These are phyloP conservation scores for Pythium aphanidermatum DNA, from an alignment of 352 stramenopile species.

Conservation along the genomic window DNA sequence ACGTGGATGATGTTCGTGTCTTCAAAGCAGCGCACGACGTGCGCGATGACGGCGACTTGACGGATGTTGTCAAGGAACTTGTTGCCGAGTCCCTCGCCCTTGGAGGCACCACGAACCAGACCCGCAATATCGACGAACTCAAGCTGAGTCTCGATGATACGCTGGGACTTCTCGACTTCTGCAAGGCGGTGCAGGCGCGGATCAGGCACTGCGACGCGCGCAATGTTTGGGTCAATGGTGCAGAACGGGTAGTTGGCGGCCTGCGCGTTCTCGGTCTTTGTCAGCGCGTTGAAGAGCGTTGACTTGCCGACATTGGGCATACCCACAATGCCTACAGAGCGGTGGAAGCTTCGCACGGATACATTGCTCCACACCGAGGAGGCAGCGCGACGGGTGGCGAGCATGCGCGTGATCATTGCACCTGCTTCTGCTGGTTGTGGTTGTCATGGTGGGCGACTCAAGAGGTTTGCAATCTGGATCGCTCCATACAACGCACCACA, in stretches of 20 bases:
- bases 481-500: not conserved
- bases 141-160: slow-evolving; percentile 41
- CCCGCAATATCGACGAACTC: slow-evolving; percentile 87
- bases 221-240: slow-evolving; percentile 85
- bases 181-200: slow-evolving; percentile 52
- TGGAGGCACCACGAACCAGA: slow-evolving; percentile 72
- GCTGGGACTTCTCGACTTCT: slow-evolving; percentile 70
- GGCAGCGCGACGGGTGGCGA: not conserved
- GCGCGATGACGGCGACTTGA: slow-evolving; percentile 73
- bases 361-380: slow-evolving; percentile 1
- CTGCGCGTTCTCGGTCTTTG: slow-evolving; percentile 78
- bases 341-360: slow-evolving; percentile 47
- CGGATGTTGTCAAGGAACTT: slow-evolving; percentile 87
- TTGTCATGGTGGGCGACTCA: not conserved
- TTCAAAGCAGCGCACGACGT: slow-evolving; percentile 97
- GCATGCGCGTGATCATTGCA: slow-evolving; percentile 10
- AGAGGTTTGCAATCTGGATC: not conserved
- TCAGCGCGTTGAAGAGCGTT: slow-evolving; percentile 86
- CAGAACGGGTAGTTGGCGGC: slow-evolving; percentile 88
- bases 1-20: slow-evolving; percentile 98
- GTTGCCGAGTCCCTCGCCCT: slow-evolving; percentile 82
- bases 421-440: not conserved
- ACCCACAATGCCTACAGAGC: slow-evolving; percentile 82
- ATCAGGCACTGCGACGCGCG: slow-evolving; percentile 67
- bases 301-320: slow-evolving; percentile 89